phyloP scores from a whole-genome alignment of 768 basidiomycete species.

The Leccinum boreale region DNA sequence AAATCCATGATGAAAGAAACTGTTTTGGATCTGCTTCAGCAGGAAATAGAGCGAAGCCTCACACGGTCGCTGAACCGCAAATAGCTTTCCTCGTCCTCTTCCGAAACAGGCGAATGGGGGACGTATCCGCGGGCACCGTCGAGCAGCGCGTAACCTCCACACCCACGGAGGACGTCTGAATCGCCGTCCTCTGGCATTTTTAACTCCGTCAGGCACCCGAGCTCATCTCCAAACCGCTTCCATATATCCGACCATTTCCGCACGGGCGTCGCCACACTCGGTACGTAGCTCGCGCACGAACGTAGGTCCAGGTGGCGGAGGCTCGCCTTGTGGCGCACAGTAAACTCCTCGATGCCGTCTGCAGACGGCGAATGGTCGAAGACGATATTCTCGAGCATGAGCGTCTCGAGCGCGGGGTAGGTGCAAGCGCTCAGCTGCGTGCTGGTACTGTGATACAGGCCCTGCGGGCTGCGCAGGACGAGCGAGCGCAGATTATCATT shows the following conservation, averaged over 20 bases:
- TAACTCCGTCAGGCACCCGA: constrained; percentile 21
- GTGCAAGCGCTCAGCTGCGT: constrained; percentile 16
- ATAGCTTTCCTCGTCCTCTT: constrained; percentile 15
- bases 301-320: constrained; percentile 23
- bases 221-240: constrained; percentile 22
- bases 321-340: constrained; percentile 29
- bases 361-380: constrained; percentile 21
- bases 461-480: constrained; percentile 25
- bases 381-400: constrained; percentile 29
- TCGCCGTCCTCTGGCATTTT: not conserved
- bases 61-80: constrained; percentile 12
- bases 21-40: not conserved
- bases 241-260: constrained; percentile 30
- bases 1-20: not conserved
- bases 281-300: constrained; percentile 26
- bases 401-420: constrained; percentile 27
- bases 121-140: constrained; percentile 24
- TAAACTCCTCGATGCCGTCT: constrained; percentile 29
- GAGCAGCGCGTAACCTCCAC: constrained; percentile 22
- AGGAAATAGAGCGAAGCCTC: constrained; percentile 4
- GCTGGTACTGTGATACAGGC: constrained; percentile 28
- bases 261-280: constrained; percentile 7
- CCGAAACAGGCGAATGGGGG: constrained; percentile 6
- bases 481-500: constrained; percentile 21
- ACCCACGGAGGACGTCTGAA: not conserved